Evolutionary conservation across 345 rosid species (phyloP).

Genomic region (Brassica cretica): DNA sequence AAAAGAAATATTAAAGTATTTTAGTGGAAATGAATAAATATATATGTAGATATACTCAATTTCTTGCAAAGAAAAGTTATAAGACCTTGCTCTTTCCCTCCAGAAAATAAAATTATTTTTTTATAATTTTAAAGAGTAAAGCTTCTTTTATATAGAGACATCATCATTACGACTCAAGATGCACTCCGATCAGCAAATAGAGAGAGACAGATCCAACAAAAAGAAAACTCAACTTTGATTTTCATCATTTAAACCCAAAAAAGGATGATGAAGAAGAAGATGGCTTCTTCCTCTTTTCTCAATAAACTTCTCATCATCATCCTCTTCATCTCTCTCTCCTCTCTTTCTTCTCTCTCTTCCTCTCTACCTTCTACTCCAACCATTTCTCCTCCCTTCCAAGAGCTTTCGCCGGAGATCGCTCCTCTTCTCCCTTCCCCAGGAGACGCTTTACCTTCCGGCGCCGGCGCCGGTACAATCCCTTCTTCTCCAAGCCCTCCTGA

Average conservation of each 20-base stretch:
- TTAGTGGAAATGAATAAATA: background rate
- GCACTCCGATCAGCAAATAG: slow-evolving; percentile 27
- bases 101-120: background rate
- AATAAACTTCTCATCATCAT: slow-evolving; percentile 36
- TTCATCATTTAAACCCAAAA: slow-evolving; percentile 52
- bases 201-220: slow-evolving; percentile 28
- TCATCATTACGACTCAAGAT: slow-evolving; percentile 37
- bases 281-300: slow-evolving; percentile 57
- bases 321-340: slow-evolving; percentile 37
- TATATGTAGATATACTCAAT: background rate
- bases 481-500: slow-evolving; percentile 83
- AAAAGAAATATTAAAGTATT: background rate
- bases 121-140: background rate
- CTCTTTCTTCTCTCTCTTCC: slow-evolving; percentile 41
- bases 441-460: slow-evolving; percentile 43
- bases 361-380: slow-evolving; percentile 41
- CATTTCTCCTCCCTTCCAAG: slow-evolving; percentile 53
- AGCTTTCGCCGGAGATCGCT: slow-evolving; percentile 73
- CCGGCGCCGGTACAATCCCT: slow-evolving; percentile 67
- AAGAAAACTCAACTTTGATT: slow-evolving; percentile 43
- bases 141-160: slow-evolving; percentile 38
- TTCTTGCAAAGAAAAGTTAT: background rate
- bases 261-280: slow-evolving; percentile 2
- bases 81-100: slow-evolving; percentile 3
- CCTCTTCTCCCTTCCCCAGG: slow-evolving; percentile 80